Evolutionary conservation across 768 basidiomycete species (phyloP).

Genomic region (Boletus rubropictus): DNA sequence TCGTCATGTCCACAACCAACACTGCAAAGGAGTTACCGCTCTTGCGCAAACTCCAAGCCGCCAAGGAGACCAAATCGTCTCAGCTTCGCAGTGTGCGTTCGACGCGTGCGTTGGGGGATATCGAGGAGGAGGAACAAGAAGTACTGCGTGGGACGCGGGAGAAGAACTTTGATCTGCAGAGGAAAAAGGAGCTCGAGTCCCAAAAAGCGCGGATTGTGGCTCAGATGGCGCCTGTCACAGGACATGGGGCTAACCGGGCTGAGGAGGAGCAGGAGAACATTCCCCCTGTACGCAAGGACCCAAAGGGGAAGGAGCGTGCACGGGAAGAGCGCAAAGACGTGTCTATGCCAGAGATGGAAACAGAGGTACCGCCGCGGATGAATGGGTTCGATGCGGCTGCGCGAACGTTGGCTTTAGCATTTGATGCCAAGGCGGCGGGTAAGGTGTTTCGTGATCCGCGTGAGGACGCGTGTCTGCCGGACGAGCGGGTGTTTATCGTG

Average conservation of each 20-base stretch:
- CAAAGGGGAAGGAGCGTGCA: constrained; percentile 29
- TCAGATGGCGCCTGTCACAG: constrained; percentile 68
- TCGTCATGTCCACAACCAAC: constrained; percentile 60
- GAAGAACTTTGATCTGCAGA: constrained; percentile 37
- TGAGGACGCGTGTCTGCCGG: constrained; percentile 46
- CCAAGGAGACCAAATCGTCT: constrained; percentile 44
- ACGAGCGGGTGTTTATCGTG: constrained; percentile 85
- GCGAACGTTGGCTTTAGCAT: constrained; percentile 49
- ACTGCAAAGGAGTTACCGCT: constrained; percentile 32
- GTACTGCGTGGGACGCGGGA: constrained; percentile 36
- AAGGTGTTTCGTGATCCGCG: constrained; percentile 64
- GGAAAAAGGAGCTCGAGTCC: constrained; percentile 74
- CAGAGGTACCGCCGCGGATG: constrained; percentile 28
- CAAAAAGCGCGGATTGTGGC: constrained; percentile 93
- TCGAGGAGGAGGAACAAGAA: constrained; percentile 40
- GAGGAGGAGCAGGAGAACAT: constrained; percentile 35
- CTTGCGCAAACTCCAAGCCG: constrained; percentile 54
- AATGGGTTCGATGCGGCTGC: constrained; percentile 67
- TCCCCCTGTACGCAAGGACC: constrained; percentile 28
- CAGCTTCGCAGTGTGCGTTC: constrained; percentile 44
- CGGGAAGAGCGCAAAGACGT: constrained; percentile 21
- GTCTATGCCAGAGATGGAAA: constrained; percentile 15
- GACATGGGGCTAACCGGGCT: constrained; percentile 24
- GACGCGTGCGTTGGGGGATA: constrained; percentile 40
- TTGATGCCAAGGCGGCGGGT: constrained; percentile 60